Conservation (phyloP, 257 asterid genomes). For the Hygrophila difformis region DNA sequence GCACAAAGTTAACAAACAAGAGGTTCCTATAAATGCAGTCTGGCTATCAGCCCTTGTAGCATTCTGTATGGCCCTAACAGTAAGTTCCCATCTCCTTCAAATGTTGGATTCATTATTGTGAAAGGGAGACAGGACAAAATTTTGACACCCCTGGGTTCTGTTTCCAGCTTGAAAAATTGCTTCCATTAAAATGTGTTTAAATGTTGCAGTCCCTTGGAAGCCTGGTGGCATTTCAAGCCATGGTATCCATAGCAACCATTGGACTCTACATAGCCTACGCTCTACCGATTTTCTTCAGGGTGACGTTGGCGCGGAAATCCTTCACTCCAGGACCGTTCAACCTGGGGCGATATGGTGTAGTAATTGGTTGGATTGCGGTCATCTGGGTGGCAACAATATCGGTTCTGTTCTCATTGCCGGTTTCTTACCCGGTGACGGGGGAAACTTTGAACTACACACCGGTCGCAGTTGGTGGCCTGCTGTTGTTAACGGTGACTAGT, state of each 20-base stretch:
- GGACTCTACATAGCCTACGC: conserved; percentile 97
- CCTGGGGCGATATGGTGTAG: conserved; percentile 68
- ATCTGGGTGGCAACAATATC: conserved; percentile 80
- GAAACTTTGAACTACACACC: conserved; percentile 91
- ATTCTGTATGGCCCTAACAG: conserved; percentile 97
- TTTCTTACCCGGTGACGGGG: conserved; percentile 63
- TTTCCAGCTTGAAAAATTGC: too few species aligned
- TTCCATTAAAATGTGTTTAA: too few species aligned
- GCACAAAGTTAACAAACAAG: conserved; percentile 85
- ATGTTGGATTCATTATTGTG: too few species aligned
- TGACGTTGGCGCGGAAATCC: conserved; percentile 73
- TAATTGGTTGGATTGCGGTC: conserved; percentile 74
- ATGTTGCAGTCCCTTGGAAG: conserved; percentile 88
- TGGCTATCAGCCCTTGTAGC: conserved; percentile 80
- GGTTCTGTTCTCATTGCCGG: conserved; percentile 88
- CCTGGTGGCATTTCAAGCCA: conserved; percentile 91
- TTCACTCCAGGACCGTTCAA: conserved; percentile 78
- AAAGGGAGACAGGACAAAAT: too few species aligned
- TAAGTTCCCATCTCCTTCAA: conserved; percentile 22
- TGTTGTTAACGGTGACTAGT: conserved; percentile 44
- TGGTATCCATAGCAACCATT: conserved; percentile 92
- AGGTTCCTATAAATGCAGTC: conserved; percentile 83
- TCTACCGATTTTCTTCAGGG: conserved; percentile 77
- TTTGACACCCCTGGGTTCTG: too few species aligned
- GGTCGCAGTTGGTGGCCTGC: conserved; percentile 83